phyloP scores from a whole-genome alignment of 2,329 filamentous ascomycete genomes.

The Penicillium sp. region DNA sequence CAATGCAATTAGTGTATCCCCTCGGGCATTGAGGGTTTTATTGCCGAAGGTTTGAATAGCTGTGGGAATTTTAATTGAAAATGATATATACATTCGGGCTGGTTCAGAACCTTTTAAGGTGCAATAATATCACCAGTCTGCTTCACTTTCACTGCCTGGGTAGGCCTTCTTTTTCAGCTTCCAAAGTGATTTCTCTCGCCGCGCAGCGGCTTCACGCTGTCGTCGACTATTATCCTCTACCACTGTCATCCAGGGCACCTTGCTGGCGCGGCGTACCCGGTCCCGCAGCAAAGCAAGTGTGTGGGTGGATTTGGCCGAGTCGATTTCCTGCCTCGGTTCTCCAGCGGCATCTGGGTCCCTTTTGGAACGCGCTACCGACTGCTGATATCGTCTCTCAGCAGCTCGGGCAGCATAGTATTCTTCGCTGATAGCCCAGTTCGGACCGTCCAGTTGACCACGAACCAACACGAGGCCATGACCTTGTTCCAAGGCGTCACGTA shows the following conservation, averaged over 20 bases:
- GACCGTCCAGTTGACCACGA: conserved; percentile 43
- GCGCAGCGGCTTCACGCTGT: conserved; percentile 23
- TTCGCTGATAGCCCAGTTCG: conserved; percentile 43
- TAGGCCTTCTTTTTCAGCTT: conserved; percentile 39
- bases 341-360: conserved; percentile 11
- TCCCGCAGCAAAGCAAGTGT: conserved; percentile 29
- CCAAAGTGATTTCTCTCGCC: conserved; percentile 33
- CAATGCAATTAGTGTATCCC: conserved; percentile 1
- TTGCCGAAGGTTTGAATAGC: not conserved
- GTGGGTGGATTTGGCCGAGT: conserved; percentile 12
- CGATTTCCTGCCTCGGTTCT: conserved; percentile 7
- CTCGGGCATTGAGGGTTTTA: conserved; percentile 1
- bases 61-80: too few relatives aligned
- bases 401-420: conserved; percentile 39
- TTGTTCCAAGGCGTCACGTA: conserved; percentile 31
- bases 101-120: too few relatives aligned
- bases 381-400: conserved; percentile 31
- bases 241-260: conserved; percentile 40
- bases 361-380: conserved; percentile 18
- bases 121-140: conserved; percentile 24
- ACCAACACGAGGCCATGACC: conserved; percentile 45
- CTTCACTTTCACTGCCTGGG: conserved; percentile 35
- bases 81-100: too few relatives aligned
- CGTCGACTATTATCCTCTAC: conserved; percentile 31
- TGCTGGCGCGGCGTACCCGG: conserved; percentile 33